Conservation (phyloP, 441 rosid genomes). For the Populus hybrid region DNA sequence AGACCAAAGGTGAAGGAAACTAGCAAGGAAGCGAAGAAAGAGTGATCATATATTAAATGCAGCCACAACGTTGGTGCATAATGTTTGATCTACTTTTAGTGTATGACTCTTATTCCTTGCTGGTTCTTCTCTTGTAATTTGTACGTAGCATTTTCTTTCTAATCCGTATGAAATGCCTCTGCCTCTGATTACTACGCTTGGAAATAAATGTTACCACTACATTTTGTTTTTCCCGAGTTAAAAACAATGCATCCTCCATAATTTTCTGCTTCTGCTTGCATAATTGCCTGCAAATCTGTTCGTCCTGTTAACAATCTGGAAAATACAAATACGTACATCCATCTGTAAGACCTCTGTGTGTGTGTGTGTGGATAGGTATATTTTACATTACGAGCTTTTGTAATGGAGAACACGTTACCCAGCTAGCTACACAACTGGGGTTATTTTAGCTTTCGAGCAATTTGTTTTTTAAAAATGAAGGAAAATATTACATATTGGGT, state of each 20-base stretch:
- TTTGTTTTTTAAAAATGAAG: neutral
- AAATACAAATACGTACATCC: neutral
- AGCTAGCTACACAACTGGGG: neutral
- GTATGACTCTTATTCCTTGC: neutral
- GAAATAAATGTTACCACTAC: neutral
- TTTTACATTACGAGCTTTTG: neutral
- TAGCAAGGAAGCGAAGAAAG: constrained; percentile 30
- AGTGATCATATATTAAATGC: neutral
- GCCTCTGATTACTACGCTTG: neutral
- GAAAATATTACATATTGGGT: neutral
- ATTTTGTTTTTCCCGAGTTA: neutral
- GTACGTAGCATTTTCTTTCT: constrained; percentile 8
- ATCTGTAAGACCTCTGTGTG: no score
- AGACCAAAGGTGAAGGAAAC: constrained; percentile 54
- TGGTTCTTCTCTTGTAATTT: neutral
- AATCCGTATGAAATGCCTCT: neutral
- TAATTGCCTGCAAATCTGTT: neutral
- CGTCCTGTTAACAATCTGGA: neutral
- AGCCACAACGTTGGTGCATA: neutral
- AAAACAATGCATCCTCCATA: neutral
- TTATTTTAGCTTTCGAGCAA: neutral
- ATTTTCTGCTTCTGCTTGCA: neutral
- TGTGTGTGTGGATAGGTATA: neutral
- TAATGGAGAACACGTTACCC: neutral
- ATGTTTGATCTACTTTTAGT: neutral